These are phyloP conservation scores for Brasilioporus rufonigricans DNA, from an alignment of 768 basidiomycete species.

Conservation along the genomic window DNA sequence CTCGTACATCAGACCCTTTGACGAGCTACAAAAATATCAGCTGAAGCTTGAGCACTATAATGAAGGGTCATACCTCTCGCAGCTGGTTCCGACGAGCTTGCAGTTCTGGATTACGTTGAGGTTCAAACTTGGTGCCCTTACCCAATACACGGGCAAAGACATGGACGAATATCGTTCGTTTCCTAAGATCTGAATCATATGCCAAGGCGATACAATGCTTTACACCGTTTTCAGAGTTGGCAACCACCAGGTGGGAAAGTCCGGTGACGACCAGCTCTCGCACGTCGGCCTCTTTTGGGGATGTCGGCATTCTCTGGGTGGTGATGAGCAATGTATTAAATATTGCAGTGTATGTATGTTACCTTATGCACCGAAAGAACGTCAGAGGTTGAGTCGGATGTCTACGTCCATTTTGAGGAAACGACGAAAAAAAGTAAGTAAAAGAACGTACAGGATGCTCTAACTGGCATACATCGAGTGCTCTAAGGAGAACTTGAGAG, in stretches of 20 bases:
- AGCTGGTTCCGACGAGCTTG: conserved; percentile 51
- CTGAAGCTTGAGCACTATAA: background rate
- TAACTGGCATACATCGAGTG: conserved; percentile 50
- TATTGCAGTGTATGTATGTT: conserved; percentile 1
- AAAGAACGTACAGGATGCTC: conserved; percentile 42
- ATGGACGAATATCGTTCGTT: conserved; percentile 78
- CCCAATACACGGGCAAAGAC: conserved; percentile 80
- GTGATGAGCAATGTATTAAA: conserved; percentile 5
- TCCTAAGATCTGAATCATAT: conserved; percentile 66
- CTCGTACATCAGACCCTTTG: conserved; percentile 66
- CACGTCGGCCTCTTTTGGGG: conserved; percentile 57
- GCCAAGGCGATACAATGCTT: conserved; percentile 83
- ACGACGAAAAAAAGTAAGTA: background rate
- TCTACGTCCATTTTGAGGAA: conserved; percentile 30
- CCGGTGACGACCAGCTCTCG: conserved; percentile 78
- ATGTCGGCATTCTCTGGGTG: conserved; percentile 41
- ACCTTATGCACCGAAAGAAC: conserved; percentile 48
- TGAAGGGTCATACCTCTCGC: conserved; percentile 48
- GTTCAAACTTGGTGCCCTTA: conserved; percentile 76
- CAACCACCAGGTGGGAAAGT: conserved; percentile 74
- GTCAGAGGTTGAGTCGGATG: conserved; percentile 50
- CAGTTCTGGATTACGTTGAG: conserved; percentile 48
- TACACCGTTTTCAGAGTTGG: conserved; percentile 86
- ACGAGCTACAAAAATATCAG: conserved; percentile 51
- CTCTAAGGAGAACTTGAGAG: conserved; percentile 60